A percentile compares a stretch with the other conserved stretches of the same genome.
phyloP scores from a whole-genome alignment of 768 basidiomycete genomes.

The Lentinula edodes region DNA sequence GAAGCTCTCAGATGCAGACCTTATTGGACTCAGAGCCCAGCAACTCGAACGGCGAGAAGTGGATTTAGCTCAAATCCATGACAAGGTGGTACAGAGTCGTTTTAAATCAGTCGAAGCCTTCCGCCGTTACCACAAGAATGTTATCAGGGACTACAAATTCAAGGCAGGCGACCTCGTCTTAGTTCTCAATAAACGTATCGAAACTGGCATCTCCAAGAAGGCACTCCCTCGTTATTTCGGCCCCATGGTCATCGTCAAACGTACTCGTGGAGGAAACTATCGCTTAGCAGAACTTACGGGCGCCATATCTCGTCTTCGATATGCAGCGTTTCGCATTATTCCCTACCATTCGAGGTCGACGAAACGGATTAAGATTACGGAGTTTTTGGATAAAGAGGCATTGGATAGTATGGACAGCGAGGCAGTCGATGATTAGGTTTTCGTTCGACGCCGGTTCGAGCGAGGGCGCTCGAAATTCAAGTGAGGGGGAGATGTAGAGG shows the following conservation, averaged over 20 bases:
- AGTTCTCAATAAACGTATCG: constrained; percentile 13
- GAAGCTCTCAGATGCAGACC: not conserved
- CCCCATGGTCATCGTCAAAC: constrained; percentile 13
- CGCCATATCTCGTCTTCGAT: not conserved
- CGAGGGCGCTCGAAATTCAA: no score
- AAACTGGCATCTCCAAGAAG: constrained; percentile 13
- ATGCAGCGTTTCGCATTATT: not conserved
- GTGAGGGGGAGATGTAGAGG: no score
- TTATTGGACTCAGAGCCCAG: no score
- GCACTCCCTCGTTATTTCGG: constrained; percentile 14
- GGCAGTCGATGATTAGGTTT: no score
- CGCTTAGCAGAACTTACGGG: not conserved
- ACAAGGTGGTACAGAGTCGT: not conserved
- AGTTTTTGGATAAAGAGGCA: not conserved
- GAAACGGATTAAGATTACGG: not conserved
- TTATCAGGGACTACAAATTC: constrained; percentile 1
- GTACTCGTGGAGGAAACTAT: constrained; percentile 1
- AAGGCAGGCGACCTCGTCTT: constrained; percentile 10
- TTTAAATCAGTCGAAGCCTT: not conserved
- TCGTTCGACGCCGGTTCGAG: no score
- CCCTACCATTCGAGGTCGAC: not conserved
- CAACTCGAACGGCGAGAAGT: no score
- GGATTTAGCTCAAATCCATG: not conserved
- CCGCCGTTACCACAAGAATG: not conserved
- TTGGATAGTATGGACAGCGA: not conserved